phyloP scores from a whole-genome alignment of 2,329 filamentous ascomycete genomes.

The Diaporthe citri region DNA sequence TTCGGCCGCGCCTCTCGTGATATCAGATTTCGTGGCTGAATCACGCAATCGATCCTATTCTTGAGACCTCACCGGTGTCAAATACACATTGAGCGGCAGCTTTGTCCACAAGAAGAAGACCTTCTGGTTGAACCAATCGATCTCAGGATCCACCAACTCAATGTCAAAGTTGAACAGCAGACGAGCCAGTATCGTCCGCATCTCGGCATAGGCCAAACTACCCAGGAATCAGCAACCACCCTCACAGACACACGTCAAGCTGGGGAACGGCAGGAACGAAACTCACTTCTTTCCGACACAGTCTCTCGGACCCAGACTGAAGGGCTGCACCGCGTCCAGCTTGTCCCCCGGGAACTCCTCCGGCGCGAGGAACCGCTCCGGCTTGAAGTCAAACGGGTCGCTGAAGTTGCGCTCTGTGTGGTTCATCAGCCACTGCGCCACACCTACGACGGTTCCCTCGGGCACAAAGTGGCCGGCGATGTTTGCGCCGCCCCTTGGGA shows the following conservation, averaged over 20 bases:
- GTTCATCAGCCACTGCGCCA: constrained; percentile 60
- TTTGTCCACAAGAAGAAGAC: constrained; percentile 58
- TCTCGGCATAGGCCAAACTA: constrained; percentile 63
- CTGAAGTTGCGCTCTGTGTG: constrained; percentile 58
- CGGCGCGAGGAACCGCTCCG: constrained; percentile 61
- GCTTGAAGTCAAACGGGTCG: constrained; percentile 58
- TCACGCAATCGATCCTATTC: not conserved
- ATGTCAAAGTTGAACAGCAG: constrained; percentile 65
- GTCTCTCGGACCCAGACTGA: constrained; percentile 61
- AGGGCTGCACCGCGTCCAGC: constrained; percentile 59
- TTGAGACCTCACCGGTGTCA: constrained; percentile 48
- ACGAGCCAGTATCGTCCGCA: constrained; percentile 61
- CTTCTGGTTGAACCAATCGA: constrained; percentile 55
- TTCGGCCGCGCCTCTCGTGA: not conserved
- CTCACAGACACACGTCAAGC: not conserved
- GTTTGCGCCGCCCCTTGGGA: constrained; percentile 49
- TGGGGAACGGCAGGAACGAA: too few relatives aligned
- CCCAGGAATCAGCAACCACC: not conserved
- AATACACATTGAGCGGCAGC: constrained; percentile 50
- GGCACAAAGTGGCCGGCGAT: constrained; percentile 51
- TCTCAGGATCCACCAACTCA: constrained; percentile 52
- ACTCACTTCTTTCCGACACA: constrained; percentile 64
- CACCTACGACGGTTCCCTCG: constrained; percentile 53
- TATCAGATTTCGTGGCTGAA: not conserved
- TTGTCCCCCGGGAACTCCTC: constrained; percentile 56